Evolutionary conservation across 805 yeast species (phyloP), one percentile per base, ranked within the genome.

Genomic region (Schwanniomyces yamadae): DNA sequence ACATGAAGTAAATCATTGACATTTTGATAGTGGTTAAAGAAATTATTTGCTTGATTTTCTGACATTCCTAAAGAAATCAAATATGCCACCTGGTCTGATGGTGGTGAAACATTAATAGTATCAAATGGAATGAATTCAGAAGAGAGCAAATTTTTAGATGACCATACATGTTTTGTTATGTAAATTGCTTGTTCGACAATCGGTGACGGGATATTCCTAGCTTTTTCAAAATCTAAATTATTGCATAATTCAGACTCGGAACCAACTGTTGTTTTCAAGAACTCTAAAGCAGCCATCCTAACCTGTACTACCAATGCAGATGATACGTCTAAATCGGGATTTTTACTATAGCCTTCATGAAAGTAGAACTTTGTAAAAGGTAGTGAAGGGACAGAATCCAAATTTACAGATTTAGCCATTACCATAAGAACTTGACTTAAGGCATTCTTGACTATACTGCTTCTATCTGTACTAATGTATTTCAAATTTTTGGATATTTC

Each of bases 181-280:
- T 62, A 54, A 12, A 78, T 55, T 1, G 78, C 34, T 39, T 71
- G 73, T 18, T 73, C 74, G 30, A 76, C 59, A 4, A 78, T 59
- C 1, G 45, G 42, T 9, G 52, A 32, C 0, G 76, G 71, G 22
- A 69, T 48, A 19, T 57, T 63, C 7, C 26, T 19, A 13, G 38
- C 26, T 11, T 35, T 40, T 4, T 45, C 35, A 15, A 54, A 44
- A 8, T 51, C 56, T 3, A 51, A 25, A 5, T 33, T 23, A 3
- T 29, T 18, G 14, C 17, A 29, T n/a, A 39, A 14, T 5, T 16
- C 8, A 4, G 36, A 18, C 12, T 35, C 37, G 2, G 42, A 29
- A 4, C 50, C 58, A 12, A 75, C 49, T 2, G 71, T 40, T 5
- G 55, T 52, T 5, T 50, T 44, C 13, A 77, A 41, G 10, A 72